A percentile compares a stretch with the other conserved stretches of the same genome.
These are phyloP conservation scores for Pythium brachiatum DNA, from an alignment of 352 stramenopile genomes.

Conservation along the genomic window DNA sequence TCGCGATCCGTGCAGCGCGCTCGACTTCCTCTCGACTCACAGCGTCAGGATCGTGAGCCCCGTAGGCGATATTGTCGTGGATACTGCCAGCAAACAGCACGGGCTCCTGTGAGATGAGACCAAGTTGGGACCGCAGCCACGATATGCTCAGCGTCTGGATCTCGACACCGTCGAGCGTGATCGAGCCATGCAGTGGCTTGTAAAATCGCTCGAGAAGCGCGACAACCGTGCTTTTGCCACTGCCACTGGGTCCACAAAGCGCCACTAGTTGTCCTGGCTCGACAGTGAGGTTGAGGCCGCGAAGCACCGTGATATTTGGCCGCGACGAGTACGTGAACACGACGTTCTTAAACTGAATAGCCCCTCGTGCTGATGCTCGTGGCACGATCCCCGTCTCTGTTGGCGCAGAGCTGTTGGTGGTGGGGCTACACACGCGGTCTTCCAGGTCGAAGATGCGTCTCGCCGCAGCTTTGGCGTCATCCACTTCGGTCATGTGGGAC, in stretches of 20 bases:
- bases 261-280: conserved; percentile 61
- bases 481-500: conserved; percentile 36
- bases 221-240: conserved; percentile 28
- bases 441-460: conserved; percentile 38
- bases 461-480: conserved; percentile 72
- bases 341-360: conserved; percentile 64
- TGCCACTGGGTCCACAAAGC: conserved; percentile 32
- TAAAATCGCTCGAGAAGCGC: conserved; percentile 63
- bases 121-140: conserved; percentile 58
- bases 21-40: conserved; percentile 63
- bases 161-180: conserved; percentile 75
- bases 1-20: conserved; percentile 82
- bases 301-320: conserved; percentile 65
- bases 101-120: conserved; percentile 50
- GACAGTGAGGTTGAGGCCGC: conserved; percentile 75
- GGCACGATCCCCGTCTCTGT: neutral
- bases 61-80: conserved; percentile 64
- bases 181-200: conserved; percentile 41
- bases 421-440: conserved; percentile 16
- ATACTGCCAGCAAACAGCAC: conserved; percentile 62
- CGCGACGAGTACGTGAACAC: conserved; percentile 75
- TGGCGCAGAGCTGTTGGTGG: neutral
- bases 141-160: conserved; percentile 55
- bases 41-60: conserved; percentile 23
- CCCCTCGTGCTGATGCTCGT: conserved; percentile 13